Evolutionary conservation across 805 yeast genomes (phyloP), one percentile per base, ranked within the genome.

Genomic region (Saccharomycopsis fibuligera): DNA sequence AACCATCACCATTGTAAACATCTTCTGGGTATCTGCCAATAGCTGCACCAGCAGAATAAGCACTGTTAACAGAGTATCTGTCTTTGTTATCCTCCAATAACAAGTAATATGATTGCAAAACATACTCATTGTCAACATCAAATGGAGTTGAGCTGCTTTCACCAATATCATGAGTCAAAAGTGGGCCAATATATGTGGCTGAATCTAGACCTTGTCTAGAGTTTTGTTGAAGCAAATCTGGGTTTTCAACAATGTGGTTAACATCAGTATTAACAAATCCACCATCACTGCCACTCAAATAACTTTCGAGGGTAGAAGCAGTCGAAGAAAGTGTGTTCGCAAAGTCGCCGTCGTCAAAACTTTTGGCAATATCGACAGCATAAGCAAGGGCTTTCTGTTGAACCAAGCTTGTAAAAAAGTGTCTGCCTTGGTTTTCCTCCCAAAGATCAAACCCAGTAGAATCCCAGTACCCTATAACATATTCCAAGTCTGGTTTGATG

Each of bases 21-120:
- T 90, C 98, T 60, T 90, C 98, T 0, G 97, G 96, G 60, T 90
- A 90, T 60, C 98, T 73, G 2, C 98, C 98, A 46, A 90, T 65
- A 0, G 84, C 96, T 44, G 82, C 81, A 2, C 52, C 52, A 9
- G 39, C 24, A 10, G 8, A 19, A 44, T 68, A 65, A 23, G 65
- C 61, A 53, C 73, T 76, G 64, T 90, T 90, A 33, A 90, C 75
- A 4, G 96, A 95, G 60, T 86, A 89, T 48, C 93, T 67, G 35
- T 69, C 63, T 55, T 75, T 77, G 93, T 88, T 86, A 54, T 81
- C 83, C 36, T 73, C 65, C 5, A 82, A 73, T 62, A 89, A 62
- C 9, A 75, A 73, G 47, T 73, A 68, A 48, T 89, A 67, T 0
- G 95, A 81, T 60, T 79, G 82, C 47, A 83, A 63, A 6, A 84